Base-by-base conservation (phyloP, 768 basidiomycete genomes). In the Trametes cubensis region DNA sequence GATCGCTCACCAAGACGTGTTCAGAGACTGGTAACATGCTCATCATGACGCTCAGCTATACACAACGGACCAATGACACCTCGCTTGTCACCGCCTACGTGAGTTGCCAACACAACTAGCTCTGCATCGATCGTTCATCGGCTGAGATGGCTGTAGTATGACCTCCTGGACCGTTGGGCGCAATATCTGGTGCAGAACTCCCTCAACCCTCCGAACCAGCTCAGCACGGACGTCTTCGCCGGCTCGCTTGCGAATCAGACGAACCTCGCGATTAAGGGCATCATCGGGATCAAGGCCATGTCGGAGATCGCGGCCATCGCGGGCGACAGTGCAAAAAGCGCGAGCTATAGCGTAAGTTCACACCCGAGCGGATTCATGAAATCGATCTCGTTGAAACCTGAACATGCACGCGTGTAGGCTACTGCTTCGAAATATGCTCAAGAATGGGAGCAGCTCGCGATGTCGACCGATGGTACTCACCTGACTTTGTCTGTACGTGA, bases 11-110 rank as follows among this genome's bases (percentile, higher is more conserved):
- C 70, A 70, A 17, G 42, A 26, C 17, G 6, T 17, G 8, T 28
- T 20, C 23, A 86, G 88, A 89, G 73, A 85, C 85, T 60, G 88
- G 86, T 18, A 89, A 90, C 68, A 88, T 88, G 85, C 75, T 89
- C 7, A 87, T 88, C 71, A 87, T 88, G 87, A 78, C 85, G 1
- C 74, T 87, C 54, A 83, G 82, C 64, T 85, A 88, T 66, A 81
- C 81, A 2, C 84, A 83, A 60, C 79, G 75, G 63, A 79, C 83
- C 0, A 75, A 76, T 11, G 85, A 87, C 65, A 71, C 53, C 20
- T 81, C 83, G 2, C 80, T 85, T 50, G 67, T 88, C 53, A 65
- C 55, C n/a, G 69, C 72, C 67, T 84, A 82, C 62, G 79, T 80
- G 50, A 55, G 79, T 68, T 18, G 14, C 26, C 40, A 10, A 15